Evolutionary conservation across 2,329 filamentous ascomycete genomes (phyloP).

Genomic region (Verticillium tricorpus): DNA sequence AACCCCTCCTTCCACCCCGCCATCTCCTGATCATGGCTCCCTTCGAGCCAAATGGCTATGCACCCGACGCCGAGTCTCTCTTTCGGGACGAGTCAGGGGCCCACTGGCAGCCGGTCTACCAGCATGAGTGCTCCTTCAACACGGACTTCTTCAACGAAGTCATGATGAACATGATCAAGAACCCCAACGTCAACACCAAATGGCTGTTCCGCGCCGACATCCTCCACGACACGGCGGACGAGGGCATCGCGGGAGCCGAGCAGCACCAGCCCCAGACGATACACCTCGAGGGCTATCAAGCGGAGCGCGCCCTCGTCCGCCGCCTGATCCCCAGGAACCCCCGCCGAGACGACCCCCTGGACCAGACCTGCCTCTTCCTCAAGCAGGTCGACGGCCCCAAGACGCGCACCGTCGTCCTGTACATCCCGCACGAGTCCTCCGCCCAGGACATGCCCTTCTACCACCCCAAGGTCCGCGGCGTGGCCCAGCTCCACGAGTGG

Average conservation of each 20-base stretch:
- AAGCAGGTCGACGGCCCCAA: constrained; percentile 13
- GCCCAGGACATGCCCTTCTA: constrained; percentile 75
- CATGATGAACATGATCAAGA: constrained; percentile 70
- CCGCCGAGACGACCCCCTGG: constrained; percentile 65
- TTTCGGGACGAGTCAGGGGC: constrained; percentile 29
- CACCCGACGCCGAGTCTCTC: constrained; percentile 24
- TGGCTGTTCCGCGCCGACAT: constrained; percentile 78
- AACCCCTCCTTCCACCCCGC: neutral
- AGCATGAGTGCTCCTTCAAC: constrained; percentile 57
- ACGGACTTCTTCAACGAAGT: constrained; percentile 59
- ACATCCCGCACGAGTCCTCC: constrained; percentile 66
- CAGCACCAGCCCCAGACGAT: constrained; percentile 28
- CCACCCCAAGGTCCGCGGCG: constrained; percentile 69
- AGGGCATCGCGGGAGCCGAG: constrained; percentile 16
- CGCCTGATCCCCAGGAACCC: constrained; percentile 79
- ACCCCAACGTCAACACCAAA: constrained; percentile 75
- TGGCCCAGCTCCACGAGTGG: constrained; percentile 75
- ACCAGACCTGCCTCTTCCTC: constrained; percentile 76
- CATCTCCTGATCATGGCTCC: constrained; percentile 18
- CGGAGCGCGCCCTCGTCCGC: constrained; percentile 62
- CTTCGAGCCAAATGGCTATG: constrained; percentile 28
- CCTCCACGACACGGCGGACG: constrained; percentile 43
- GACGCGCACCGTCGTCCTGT: constrained; percentile 58
- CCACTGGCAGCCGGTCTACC: constrained; percentile 51
- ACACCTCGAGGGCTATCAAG: constrained; percentile 38